Base-by-base conservation (phyloP, 139 green algal genomes). In the Chlorella sp. region DNA sequence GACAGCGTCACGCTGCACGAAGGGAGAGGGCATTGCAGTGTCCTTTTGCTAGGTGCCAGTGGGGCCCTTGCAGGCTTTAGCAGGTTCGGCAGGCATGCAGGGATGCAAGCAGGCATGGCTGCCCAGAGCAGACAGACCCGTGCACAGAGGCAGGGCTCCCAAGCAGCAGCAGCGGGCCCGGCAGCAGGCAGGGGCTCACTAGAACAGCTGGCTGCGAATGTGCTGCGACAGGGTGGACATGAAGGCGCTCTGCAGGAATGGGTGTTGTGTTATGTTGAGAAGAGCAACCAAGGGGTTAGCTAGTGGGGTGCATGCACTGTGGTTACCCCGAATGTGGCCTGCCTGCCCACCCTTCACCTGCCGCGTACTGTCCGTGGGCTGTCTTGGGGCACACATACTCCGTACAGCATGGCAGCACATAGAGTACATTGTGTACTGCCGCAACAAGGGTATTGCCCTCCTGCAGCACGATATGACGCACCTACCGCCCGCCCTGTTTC, bases 131-230 rank as follows among this genome's bases (percentile, higher is more conserved):
- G 48, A 5, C 48, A 9, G 18, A 12, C 36, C 24, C 40, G 19
- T 2, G 26, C 37, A 53, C 22, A 66, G 48, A 24, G 21, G 18
- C 40, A 68, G 40, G 40, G 19, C 21, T 1, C 80, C 28, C 19
- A 36, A 40, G 42, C 22, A 68, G 68, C 69, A 19, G 26, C 69
- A 3, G 3, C 30, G 28, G 28, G 15, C n/a, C n/a, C 4, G 69
- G 69, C 69, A 77, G 69, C 37, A 34, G 2, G n/a, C n/a, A n/a
- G n/a, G n/a, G 3, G 37, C 84, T 81, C 84, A 88, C 84, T 48
- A 81, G 68, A 88, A 88, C 66, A 88, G 84, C 84, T 88, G 84
- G 66, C 39, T 81, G 84, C 84, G 84, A 30, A 81, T 48, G 84
- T 88, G 84, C 61, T 88, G 84, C 37, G n/a, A 16, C 39, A 88